Evolutionary conservation across 768 basidiomycete genomes (phyloP).

Genomic region (Kwoniella sp.): DNA sequence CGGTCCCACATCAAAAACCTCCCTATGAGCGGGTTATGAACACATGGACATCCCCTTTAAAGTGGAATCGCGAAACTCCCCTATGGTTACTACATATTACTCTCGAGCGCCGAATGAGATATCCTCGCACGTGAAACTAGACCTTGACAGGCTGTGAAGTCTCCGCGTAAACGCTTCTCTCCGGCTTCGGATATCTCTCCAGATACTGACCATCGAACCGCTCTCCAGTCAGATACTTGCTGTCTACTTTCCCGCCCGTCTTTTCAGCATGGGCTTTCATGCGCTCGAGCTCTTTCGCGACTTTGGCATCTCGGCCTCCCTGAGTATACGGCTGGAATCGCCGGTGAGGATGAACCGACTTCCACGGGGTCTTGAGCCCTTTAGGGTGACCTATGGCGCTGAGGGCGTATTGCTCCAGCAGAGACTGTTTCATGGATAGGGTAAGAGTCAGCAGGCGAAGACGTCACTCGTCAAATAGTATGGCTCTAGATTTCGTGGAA

Average conservation of each 20-base stretch:
- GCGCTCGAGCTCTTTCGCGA: neutral
- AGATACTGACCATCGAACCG: neutral
- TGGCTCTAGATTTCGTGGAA: too few relatives aligned
- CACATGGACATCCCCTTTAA: too few relatives aligned
- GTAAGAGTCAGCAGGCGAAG: neutral
- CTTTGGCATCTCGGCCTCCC: neutral
- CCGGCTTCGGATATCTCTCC: neutral
- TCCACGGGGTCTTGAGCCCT: neutral
- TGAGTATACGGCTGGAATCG: neutral
- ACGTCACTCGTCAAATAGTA: too few relatives aligned
- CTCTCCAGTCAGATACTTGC: constrained; percentile 1
- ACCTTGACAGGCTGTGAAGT: neutral
- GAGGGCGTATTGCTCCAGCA: neutral
- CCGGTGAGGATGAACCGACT: neutral
- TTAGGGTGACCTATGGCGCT: neutral
- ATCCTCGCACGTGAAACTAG: too few relatives aligned
- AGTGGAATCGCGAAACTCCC: too few relatives aligned
- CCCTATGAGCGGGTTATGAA: too few relatives aligned
- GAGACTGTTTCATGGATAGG: neutral
- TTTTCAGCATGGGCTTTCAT: neutral
- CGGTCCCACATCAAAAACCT: neutral
- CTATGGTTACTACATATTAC: too few relatives aligned
- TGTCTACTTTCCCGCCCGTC: neutral
- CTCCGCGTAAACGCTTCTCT: neutral
- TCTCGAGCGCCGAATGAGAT: too few relatives aligned